Evolutionary conservation across 768 basidiomycete genomes (phyloP).

Genomic region (Tricholoma saponaceum): DNA sequence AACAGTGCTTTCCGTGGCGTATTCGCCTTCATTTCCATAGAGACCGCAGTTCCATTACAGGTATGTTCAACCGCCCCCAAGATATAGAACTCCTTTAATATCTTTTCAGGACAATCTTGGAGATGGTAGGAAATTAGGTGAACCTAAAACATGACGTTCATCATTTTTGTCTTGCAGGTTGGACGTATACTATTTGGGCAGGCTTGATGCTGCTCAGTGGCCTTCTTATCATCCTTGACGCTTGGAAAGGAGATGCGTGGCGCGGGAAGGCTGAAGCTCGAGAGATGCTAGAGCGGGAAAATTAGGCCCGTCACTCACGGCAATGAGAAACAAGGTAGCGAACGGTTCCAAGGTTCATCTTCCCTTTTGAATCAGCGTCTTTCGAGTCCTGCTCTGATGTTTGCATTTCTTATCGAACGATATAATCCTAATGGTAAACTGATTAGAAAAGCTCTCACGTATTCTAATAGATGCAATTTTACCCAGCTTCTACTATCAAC

Average conservation of each 20-base stretch:
- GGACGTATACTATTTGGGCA: constrained; percentile 67
- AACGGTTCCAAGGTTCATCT: too few species aligned
- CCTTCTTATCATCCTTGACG: constrained; percentile 54
- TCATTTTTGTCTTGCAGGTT: constrained; percentile 26
- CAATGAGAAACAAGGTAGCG: too few species aligned
- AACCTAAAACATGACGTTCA: neutral
- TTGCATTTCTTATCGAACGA: too few species aligned
- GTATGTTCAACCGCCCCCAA: constrained; percentile 25
- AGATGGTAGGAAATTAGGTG: constrained; percentile 46
- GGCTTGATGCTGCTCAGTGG: constrained; percentile 48
- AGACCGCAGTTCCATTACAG: constrained; percentile 74
- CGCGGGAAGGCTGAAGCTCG: constrained; percentile 43
- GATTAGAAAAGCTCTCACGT: too few species aligned
- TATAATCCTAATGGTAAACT: too few species aligned
- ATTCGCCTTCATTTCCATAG: constrained; percentile 63
- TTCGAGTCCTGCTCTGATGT: too few species aligned
- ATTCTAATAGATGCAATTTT: too few species aligned
- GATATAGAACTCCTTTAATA: neutral
- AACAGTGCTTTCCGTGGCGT: constrained; percentile 77
- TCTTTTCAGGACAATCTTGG: constrained; percentile 54
- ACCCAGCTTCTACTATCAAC: too few species aligned
- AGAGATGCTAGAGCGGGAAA: constrained; percentile 23
- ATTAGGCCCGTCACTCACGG: neutral
- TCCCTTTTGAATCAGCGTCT: too few species aligned
- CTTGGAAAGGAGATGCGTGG: constrained; percentile 58